These are phyloP conservation scores for Beauveria pseudobassiana DNA, from an alignment of 2,329 filamentous ascomycete species.

Conservation along the genomic window DNA sequence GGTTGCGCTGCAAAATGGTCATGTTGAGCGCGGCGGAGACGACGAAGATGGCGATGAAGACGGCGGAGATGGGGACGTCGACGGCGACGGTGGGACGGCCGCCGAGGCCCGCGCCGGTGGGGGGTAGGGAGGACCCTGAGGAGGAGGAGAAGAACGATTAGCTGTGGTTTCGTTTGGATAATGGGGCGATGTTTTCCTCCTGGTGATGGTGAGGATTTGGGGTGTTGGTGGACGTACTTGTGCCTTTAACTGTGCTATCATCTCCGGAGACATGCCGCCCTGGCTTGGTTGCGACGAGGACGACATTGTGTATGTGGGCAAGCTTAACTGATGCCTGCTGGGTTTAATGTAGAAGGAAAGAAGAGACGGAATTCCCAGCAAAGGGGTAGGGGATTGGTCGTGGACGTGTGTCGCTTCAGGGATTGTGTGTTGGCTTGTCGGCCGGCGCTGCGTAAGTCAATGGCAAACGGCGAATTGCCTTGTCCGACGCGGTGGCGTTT, in stretches of 20 bases:
- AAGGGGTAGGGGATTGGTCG: no score
- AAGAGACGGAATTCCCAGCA: background rate
- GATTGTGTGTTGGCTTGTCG: no score
- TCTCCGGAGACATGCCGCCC: background rate
- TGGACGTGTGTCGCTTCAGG: no score
- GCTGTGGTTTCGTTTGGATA: background rate
- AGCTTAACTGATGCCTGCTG: background rate
- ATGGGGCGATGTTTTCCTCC: background rate
- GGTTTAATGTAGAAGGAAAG: background rate
- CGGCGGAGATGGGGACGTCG: conserved; percentile 57
- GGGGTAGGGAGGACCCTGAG: conserved; percentile 30
- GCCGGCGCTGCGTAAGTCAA: no score
- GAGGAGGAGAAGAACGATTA: conserved; percentile 3
- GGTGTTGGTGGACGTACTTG: background rate
- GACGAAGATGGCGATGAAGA: conserved; percentile 55
- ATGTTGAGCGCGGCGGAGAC: conserved; percentile 48
- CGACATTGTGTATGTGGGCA: background rate
- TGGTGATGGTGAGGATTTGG: background rate
- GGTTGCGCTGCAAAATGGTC: conserved; percentile 47
- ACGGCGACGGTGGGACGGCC: conserved; percentile 47
- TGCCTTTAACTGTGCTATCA: background rate
- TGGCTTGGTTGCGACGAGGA: background rate
- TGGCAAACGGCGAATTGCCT: no score
- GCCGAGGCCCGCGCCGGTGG: conserved; percentile 44
- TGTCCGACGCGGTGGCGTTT: no score